Evolutionary conservation across 1,284 basidiomycete genomes (phyloP), one percentile per base, ranked within the genome.

Genomic region (Austroboletus rostrupii): DNA sequence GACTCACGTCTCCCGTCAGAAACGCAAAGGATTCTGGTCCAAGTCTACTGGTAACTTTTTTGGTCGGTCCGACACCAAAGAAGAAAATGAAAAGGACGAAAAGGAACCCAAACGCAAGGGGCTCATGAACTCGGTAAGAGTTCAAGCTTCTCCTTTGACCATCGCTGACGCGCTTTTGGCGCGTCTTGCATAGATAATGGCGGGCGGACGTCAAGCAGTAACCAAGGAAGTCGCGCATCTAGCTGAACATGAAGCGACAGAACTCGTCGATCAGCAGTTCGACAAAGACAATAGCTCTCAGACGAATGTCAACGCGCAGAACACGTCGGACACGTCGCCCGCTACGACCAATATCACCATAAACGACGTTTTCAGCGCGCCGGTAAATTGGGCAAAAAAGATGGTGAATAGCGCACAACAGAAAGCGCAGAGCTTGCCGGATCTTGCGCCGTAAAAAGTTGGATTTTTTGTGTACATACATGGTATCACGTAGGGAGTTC

Each of bases 11-110:
- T 36, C n/a, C 3, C 13, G 1, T 16, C 39, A 61, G 57, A 59
- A 57, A 26, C 60, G 55, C 48, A 61, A 57, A 33, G 54, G 57
- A 7, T 57, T 59, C 20, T 60, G 20, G 48, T 45, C 59, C 39
- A 59, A 48, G 17, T 1, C 54, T 26, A 41, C 51, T 16, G 9
- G 45, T n/a, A 31, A 38, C 36, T 59, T 53, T 20, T 57, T 49
- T 26, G 41, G 44, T 26, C 23, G 23, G 23, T 26, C 23, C 19
- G 14, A 21, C 2, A 38, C 28, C 11, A 13, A 48, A 2, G 4
- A 32, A 3, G 41, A 41, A 23, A 40, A 46, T 23, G 42, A 42
- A 13, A 43, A 44, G 31, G 17, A 45, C 6, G 53, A 46, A 3
- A 42, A 49, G 23, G 21, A 23, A 9, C 32, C 37, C 6, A 39